These are phyloP conservation scores for Ocimum tenuiflorum DNA, from an alignment of 257 asterid genomes.

Conservation along the genomic window DNA sequence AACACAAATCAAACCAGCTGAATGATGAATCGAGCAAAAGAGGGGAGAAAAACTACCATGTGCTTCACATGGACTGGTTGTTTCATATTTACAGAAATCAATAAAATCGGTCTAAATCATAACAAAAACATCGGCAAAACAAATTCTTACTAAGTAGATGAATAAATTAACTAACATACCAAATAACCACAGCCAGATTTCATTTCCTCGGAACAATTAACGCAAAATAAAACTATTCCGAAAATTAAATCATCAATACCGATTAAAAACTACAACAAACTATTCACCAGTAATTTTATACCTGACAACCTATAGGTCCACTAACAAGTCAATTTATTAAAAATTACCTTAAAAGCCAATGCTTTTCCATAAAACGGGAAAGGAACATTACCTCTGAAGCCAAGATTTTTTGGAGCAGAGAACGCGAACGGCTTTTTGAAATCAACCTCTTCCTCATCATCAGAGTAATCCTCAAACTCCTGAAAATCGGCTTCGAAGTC, in stretches of 20 bases:
- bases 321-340: neutral
- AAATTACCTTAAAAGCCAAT: neutral
- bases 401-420: constrained; percentile 31
- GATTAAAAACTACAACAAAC: neutral
- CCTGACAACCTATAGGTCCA: neutral
- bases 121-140: neutral
- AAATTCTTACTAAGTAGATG: neutral
- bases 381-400: constrained; percentile 17
- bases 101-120: neutral
- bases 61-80: neutral
- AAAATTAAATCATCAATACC: neutral
- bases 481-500: constrained; percentile 76
- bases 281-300: neutral
- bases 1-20: neutral
- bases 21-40: neutral
- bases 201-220: neutral
- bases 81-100: neutral
- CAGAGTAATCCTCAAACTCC: constrained; percentile 51
- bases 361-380: neutral
- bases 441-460: constrained; percentile 34
- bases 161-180: neutral
- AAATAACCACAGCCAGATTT: neutral
- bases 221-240: neutral
- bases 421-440: constrained; percentile 35
- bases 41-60: neutral